phyloP scores from a whole-genome alignment of 192 early-diverging fungal species.

The Paraglomus occultum region DNA sequence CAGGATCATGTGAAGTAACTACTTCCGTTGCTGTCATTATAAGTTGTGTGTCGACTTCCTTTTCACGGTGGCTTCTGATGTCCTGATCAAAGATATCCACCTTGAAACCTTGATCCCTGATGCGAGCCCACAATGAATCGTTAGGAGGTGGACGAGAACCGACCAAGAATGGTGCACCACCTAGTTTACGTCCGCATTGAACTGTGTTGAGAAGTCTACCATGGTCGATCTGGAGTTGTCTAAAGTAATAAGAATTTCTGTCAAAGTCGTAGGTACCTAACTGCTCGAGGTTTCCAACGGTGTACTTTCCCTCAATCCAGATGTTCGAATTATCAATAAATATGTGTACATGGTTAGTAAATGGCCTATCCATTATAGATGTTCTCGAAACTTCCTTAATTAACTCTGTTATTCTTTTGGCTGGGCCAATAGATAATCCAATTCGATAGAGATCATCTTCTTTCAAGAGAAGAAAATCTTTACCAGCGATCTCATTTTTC shows the following conservation, averaged over 20 bases:
- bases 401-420: neutral
- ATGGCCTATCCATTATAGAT: no score
- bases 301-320: conserved; percentile 1
- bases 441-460: conserved; percentile 1
- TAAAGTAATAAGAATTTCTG: neutral
- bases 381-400: neutral
- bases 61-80: neutral
- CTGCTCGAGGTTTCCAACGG: neutral
- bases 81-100: neutral
- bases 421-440: neutral
- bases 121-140: neutral
- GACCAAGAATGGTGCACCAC: neutral
- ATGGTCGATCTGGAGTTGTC: neutral
- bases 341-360: conserved; percentile 8
- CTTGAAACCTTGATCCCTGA: neutral
- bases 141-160: conserved; percentile 6
- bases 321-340: conserved; percentile 9
- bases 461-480: neutral
- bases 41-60: neutral
- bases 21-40: neutral
- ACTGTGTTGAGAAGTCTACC: conserved; percentile 9
- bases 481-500: conserved; percentile 1
- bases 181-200: conserved; percentile 7
- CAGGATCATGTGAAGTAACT: neutral
- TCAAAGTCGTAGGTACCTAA: conserved; percentile 1